Conservation (phyloP, 805 yeast species). For the Lipomyces starkeyi region DNA sequence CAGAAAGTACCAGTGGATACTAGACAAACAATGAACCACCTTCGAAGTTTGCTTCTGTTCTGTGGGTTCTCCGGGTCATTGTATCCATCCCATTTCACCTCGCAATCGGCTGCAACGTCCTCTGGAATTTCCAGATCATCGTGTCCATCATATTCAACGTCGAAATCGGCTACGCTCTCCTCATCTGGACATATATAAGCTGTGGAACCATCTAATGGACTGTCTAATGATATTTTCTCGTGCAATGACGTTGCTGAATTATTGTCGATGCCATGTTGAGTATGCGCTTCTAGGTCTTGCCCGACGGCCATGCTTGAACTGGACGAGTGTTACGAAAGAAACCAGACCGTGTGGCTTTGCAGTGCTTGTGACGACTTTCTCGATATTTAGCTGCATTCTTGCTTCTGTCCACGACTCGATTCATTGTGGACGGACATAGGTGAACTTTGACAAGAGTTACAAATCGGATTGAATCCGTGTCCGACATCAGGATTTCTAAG, state of each 20-base stretch:
- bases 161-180: background rate
- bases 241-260: background rate
- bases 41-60: constrained; percentile 43
- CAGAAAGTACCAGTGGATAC: constrained; percentile 32
- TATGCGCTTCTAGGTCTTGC: background rate
- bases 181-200: background rate
- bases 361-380: background rate
- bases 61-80: constrained; percentile 49
- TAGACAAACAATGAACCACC: constrained; percentile 49
- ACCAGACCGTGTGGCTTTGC: background rate
- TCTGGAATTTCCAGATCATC: no score
- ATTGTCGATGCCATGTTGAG: background rate
- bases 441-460: background rate
- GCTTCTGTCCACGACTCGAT: background rate
- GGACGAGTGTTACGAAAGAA: background rate
- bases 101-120: background rate
- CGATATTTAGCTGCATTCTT: background rate
- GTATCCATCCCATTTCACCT: constrained; percentile 34
- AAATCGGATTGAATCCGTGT: background rate
- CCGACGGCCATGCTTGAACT: background rate
- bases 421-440: background rate
- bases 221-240: background rate
- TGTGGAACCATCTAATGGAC: background rate
- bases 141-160: no score
- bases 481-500: background rate